Percentiles rank a stretch among this genome's conserved stretches.
These are phyloP conservation scores for Phylloporus arenicola DNA, from an alignment of 768 basidiomycete genomes.

Conservation along the genomic window DNA sequence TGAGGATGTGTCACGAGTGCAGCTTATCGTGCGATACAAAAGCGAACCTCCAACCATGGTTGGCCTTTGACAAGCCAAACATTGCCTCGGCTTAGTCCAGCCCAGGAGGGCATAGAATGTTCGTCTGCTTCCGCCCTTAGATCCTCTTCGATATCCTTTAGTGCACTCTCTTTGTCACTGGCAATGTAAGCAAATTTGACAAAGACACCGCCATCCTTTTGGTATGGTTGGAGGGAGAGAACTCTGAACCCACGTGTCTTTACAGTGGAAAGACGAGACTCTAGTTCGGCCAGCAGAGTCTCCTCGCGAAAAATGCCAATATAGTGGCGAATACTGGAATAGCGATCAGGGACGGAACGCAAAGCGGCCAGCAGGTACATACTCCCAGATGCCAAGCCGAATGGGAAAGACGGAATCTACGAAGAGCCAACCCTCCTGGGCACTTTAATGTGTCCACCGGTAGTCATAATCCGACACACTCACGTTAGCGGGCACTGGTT, in stretches of 20 bases:
- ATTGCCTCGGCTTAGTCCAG: slow-evolving; percentile 44
- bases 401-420: slow-evolving; percentile 78
- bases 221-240: slow-evolving; percentile 56
- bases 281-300: slow-evolving; percentile 45
- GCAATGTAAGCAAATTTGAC: slow-evolving; percentile 61
- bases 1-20: slow-evolving; percentile 26
- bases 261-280: slow-evolving; percentile 45
- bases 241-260: slow-evolving; percentile 55
- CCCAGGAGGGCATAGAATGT: slow-evolving; percentile 60
- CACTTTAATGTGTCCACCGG: slow-evolving; percentile 3
- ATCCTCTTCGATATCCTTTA: slow-evolving; percentile 45
- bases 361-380: slow-evolving; percentile 24
- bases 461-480: slow-evolving; percentile 10
- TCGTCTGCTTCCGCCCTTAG: slow-evolving; percentile 41
- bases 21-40: neutral
- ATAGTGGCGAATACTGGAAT: slow-evolving; percentile 56
- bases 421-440: slow-evolving; percentile 58
- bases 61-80: slow-evolving; percentile 72
- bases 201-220: slow-evolving; percentile 85
- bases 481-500: slow-evolving; percentile 12
- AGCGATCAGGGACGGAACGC: slow-evolving; percentile 1
- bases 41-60: slow-evolving; percentile 74
- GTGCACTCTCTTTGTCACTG: slow-evolving; percentile 33
- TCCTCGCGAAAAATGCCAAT: slow-evolving; percentile 58
- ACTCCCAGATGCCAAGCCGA: slow-evolving; percentile 70